Evolutionary conservation across 768 basidiomycete genomes (phyloP).

Genomic region (Tricholoma matsutake): DNA sequence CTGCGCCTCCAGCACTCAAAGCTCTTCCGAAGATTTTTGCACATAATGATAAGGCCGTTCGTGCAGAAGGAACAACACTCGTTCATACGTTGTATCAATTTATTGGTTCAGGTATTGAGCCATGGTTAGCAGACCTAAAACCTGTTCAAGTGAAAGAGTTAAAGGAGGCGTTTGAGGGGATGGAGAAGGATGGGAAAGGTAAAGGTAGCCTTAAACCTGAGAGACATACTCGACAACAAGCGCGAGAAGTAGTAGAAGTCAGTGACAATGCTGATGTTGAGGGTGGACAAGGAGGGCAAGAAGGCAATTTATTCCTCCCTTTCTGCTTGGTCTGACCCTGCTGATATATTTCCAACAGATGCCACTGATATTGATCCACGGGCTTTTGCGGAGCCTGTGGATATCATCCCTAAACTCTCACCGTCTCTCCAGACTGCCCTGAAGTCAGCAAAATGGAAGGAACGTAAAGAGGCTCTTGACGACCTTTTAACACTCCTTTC

Average conservation of each 20-base stretch:
- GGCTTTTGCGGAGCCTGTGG: slow-evolving; percentile 74
- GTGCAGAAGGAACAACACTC: slow-evolving; percentile 84
- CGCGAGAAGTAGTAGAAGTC: slow-evolving; percentile 60
- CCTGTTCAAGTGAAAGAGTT: slow-evolving; percentile 96
- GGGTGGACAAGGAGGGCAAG: slow-evolving; percentile 33
- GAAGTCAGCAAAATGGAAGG: slow-evolving; percentile 96
- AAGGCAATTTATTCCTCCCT: slow-evolving; percentile 39
- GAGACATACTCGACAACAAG: slow-evolving; percentile 71
- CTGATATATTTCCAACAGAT: slow-evolving; percentile 32
- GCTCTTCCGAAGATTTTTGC: slow-evolving; percentile 89
- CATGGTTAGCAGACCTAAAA: slow-evolving; percentile 86
- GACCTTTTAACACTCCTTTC: slow-evolving; percentile 71
- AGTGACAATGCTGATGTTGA: slow-evolving; percentile 37
- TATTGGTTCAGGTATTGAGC: slow-evolving; percentile 79
- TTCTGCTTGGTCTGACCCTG: slow-evolving; percentile 3
- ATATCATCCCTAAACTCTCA: slow-evolving; percentile 76
- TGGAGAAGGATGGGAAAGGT: slow-evolving; percentile 85
- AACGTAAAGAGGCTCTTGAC: slow-evolving; percentile 88
- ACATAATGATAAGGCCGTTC: slow-evolving; percentile 93
- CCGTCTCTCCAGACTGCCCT: slow-evolving; percentile 69
- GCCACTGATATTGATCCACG: slow-evolving; percentile 67
- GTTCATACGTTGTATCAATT: slow-evolving; percentile 79
- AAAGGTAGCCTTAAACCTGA: slow-evolving; percentile 79
- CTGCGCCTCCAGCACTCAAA: slow-evolving; percentile 81
- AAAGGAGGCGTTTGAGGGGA: slow-evolving; percentile 80